Evolutionary conservation across 2,329 filamentous ascomycete genomes (phyloP).

Genomic region (Colletotrichum scovillei): DNA sequence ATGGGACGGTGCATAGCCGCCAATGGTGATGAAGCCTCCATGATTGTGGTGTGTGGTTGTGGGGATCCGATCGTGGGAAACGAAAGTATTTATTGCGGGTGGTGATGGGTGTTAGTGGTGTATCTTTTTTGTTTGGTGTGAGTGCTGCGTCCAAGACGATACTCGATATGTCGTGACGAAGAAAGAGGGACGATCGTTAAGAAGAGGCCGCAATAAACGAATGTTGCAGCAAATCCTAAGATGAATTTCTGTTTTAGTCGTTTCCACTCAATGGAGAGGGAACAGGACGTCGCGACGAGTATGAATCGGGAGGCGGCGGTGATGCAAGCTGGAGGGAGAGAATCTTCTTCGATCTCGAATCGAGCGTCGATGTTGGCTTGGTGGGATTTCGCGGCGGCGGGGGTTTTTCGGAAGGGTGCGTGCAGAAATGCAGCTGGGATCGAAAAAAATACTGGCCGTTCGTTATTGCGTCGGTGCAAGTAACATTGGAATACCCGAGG

Average conservation of each 20-base stretch:
- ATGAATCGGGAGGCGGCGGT: not conserved
- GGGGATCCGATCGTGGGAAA: not conserved
- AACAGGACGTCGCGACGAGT: constrained; percentile 12
- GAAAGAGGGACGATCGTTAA: constrained; percentile 34
- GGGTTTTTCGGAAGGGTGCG: not conserved
- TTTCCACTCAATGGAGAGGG: constrained; percentile 30
- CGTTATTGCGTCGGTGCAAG: constrained; percentile 33
- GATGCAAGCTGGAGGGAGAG: not conserved
- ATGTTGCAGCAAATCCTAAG: constrained; percentile 45
- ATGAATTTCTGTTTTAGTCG: constrained; percentile 19
- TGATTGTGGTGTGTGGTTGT: constrained; percentile 52
- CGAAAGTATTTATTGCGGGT: constrained; percentile 12
- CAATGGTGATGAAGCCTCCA: constrained; percentile 93
- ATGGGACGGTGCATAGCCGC: constrained; percentile 87
- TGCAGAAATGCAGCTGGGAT: not conserved
- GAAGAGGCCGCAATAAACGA: constrained; percentile 43
- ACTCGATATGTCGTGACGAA: constrained; percentile 42
- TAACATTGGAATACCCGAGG: constrained; percentile 16
- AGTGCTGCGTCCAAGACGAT: constrained; percentile 38
- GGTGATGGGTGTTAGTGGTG: constrained; percentile 10
- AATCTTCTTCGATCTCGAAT: constrained; percentile 10
- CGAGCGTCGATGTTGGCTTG: constrained; percentile 10
- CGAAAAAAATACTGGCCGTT: constrained; percentile 17
- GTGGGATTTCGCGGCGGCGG: not conserved
- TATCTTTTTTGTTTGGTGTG: not conserved